phyloP scores from a whole-genome alignment of 768 basidiomycete species.

The Rhizopogon salebrosus region DNA sequence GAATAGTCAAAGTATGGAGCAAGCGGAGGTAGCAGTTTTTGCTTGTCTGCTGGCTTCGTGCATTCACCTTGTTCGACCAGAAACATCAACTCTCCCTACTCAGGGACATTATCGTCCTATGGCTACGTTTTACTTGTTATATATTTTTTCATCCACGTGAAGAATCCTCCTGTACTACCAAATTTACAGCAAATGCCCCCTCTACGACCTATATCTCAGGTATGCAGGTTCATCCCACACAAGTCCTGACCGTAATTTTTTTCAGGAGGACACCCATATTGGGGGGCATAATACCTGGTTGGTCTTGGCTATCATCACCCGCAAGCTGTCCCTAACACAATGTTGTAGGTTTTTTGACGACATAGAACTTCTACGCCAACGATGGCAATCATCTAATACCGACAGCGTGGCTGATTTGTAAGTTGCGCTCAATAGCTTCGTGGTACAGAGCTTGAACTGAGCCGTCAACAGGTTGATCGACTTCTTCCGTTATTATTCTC shows the following conservation, averaged over 20 bases:
- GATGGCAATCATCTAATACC: slow-evolving; percentile 91
- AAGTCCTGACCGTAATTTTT: background rate
- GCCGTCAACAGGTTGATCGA: slow-evolving; percentile 71
- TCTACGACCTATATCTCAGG: slow-evolving; percentile 77
- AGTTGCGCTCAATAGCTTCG: slow-evolving; percentile 22
- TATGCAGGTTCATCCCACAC: slow-evolving; percentile 24
- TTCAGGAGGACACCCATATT: slow-evolving; percentile 74
- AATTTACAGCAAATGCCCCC: slow-evolving; percentile 96
- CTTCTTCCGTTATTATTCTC: slow-evolving; percentile 95
- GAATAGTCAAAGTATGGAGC: slow-evolving; percentile 97
- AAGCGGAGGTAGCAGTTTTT: slow-evolving; percentile 65
- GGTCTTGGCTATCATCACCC: slow-evolving; percentile 12
- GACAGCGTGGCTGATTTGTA: slow-evolving; percentile 93
- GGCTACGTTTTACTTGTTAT: slow-evolving; percentile 98
- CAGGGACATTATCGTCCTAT: slow-evolving; percentile 94
- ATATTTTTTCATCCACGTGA: slow-evolving; percentile 96
- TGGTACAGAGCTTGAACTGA: background rate
- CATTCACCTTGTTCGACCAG: slow-evolving; percentile 30
- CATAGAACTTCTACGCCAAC: slow-evolving; percentile 83
- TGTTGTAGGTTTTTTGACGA: slow-evolving; percentile 89
- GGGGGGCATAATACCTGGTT: slow-evolving; percentile 81
- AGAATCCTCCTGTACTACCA: slow-evolving; percentile 93
- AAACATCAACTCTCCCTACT: slow-evolving; percentile 98
- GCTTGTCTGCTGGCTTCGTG: background rate
- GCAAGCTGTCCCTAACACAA: slow-evolving; percentile 7